phyloP scores from a whole-genome alignment of 176 grass and related monocot species.

The Calamus simplicifolius region DNA sequence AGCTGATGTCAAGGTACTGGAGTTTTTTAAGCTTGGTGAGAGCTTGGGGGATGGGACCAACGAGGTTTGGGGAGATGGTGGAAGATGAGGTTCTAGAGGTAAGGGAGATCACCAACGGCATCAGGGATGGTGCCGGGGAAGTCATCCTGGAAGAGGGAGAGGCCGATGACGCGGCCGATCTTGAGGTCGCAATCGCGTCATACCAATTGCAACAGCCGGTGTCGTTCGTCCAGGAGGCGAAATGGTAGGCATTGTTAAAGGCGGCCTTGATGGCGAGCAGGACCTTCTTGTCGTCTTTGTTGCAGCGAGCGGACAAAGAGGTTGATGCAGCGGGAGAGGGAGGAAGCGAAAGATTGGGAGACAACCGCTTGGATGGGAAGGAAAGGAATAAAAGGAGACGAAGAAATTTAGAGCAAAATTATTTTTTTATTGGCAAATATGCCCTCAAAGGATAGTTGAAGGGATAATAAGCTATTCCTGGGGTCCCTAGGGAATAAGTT shows the following conservation, averaged over 20 bases:
- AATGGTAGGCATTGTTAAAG: constrained; percentile 43
- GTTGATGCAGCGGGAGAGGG: too few relatives aligned
- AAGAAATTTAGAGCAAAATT: too few relatives aligned
- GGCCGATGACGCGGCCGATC: constrained; percentile 29
- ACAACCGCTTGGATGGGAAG: too few relatives aligned
- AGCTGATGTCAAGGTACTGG: too few relatives aligned
- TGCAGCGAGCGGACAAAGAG: constrained; percentile 10
- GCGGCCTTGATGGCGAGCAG: constrained; percentile 45
- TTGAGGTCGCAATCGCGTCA: constrained; percentile 11
- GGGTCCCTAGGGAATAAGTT: too few relatives aligned
- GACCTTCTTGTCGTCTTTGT: constrained; percentile 20
- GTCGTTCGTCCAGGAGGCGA: constrained; percentile 40
- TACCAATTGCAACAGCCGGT: constrained; percentile 61
- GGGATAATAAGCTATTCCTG: too few relatives aligned
- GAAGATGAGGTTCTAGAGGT: constrained; percentile 42
- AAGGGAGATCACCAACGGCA: constrained; percentile 39
- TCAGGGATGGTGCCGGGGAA: constrained; percentile 32
- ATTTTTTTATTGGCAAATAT: too few relatives aligned
- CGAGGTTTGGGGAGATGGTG: constrained; percentile 33
- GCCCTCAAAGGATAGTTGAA: too few relatives aligned
- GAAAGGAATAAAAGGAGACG: too few relatives aligned
- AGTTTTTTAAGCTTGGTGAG: constrained; percentile 41
- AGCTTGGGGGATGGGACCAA: constrained; percentile 43
- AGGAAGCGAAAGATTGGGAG: too few relatives aligned
- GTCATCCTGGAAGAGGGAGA: too few relatives aligned